Conservation (phyloP, 164 flowering plant genomes). For the Vitis riparia region DNA sequence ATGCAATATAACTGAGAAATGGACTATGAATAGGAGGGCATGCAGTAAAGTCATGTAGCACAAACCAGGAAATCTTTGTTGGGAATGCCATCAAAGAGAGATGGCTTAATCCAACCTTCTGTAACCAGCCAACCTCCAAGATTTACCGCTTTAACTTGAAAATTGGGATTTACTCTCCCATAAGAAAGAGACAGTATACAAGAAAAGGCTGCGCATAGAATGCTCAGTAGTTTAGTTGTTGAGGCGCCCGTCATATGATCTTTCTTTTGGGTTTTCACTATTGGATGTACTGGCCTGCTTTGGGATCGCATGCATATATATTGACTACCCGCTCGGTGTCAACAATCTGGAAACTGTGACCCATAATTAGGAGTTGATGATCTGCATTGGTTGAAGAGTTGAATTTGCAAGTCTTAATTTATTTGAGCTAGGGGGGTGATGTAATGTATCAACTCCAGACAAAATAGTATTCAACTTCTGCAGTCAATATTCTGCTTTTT, state of each 20-base stretch:
- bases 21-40: too few relatives aligned
- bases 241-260: constrained; percentile 6
- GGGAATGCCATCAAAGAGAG: constrained; percentile 46
- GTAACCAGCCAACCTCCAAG: constrained; percentile 54
- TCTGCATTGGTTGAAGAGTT: too few relatives aligned
- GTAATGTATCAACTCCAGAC: too few relatives aligned
- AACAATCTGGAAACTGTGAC: too few relatives aligned
- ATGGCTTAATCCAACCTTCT: constrained; percentile 49
- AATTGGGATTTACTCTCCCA: constrained; percentile 15
- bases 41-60: background rate
- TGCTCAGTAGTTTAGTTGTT: background rate
- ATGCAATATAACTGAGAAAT: background rate
- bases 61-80: constrained; percentile 45
- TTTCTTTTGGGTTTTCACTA: background rate
- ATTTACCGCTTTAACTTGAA: constrained; percentile 38
- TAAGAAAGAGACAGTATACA: background rate
- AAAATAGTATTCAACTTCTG: too few relatives aligned
- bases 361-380: too few relatives aligned
- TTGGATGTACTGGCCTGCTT: background rate
- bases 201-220: background rate
- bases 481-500: too few relatives aligned
- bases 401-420: background rate
- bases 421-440: background rate
- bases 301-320: background rate
- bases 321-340: too few relatives aligned